Percentiles rank a stretch among this genome's conserved stretches.
These are phyloP conservation scores for Sphaerulina populicola DNA, from an alignment of 2,329 filamentous ascomycete species.

Conservation along the genomic window DNA sequence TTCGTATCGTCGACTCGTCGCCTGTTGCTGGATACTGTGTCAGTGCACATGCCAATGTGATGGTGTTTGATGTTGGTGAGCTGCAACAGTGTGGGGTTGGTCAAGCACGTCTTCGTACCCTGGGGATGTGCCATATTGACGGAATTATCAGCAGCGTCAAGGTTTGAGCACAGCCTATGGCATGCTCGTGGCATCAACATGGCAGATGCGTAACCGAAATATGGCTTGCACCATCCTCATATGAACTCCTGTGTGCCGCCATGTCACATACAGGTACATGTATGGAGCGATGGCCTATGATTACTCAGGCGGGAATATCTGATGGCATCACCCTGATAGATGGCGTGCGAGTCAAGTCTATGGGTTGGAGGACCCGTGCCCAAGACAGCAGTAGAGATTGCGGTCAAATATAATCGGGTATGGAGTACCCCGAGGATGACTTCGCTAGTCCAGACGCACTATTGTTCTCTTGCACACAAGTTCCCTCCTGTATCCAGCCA, in stretches of 20 bases:
- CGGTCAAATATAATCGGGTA: neutral
- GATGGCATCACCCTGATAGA: conserved; percentile 2
- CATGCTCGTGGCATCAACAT: conserved; percentile 14
- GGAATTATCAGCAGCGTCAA: neutral
- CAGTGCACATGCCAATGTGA: neutral
- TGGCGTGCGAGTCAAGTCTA: neutral
- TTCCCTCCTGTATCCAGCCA: neutral
- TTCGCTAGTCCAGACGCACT: neutral
- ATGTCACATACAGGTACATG: neutral
- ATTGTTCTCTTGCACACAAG: neutral
- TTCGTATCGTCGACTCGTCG: neutral
- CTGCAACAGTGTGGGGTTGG: conserved; percentile 3
- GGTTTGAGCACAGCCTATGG: neutral
- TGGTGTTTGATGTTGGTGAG: neutral
- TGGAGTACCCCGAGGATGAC: neutral
- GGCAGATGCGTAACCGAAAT: conserved; percentile 7
- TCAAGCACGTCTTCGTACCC: conserved; percentile 9
- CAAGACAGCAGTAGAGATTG: neutral
- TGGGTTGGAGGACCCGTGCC: neutral
- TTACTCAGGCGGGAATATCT: neutral
- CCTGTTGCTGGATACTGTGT: neutral
- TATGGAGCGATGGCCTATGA: neutral
- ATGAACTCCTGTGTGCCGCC: neutral
- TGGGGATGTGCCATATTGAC: neutral
- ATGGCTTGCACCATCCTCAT: conserved; percentile 1